Percentiles rank a stretch among this genome's conserved stretches.
phyloP scores from a whole-genome alignment of 352 stramenopile genomes.

The Globisporangium viniferum region DNA sequence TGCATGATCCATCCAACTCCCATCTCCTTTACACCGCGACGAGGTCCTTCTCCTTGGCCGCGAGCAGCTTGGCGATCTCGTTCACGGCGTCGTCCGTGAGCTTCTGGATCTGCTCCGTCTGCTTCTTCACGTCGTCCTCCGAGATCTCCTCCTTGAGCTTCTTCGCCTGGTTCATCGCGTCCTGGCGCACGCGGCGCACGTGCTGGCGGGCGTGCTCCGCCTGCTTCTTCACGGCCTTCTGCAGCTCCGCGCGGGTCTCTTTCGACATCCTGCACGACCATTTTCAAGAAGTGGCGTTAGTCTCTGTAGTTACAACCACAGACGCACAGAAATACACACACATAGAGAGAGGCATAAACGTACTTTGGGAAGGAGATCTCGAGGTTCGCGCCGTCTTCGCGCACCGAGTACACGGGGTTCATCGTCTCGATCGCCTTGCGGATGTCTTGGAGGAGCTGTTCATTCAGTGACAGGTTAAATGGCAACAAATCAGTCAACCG shows the following conservation, averaged over 20 bases:
- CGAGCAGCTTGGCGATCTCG: slow-evolving; percentile 73
- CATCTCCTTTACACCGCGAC: slow-evolving; percentile 39
- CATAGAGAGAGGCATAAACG: slow-evolving; percentile 7
- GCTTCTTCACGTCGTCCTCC: slow-evolving; percentile 73
- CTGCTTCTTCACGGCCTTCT: slow-evolving; percentile 82
- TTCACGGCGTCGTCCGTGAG: slow-evolving; percentile 66
- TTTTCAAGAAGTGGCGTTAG: neutral
- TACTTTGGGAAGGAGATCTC: slow-evolving; percentile 84
- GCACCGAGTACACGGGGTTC: slow-evolving; percentile 75
- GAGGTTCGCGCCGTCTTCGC: slow-evolving; percentile 60
- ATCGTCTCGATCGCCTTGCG: slow-evolving; percentile 72
- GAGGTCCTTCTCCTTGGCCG: slow-evolving; percentile 79
- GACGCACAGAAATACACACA: neutral
- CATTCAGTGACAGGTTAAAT: neutral
- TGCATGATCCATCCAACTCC: neutral
- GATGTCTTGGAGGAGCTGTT: slow-evolving; percentile 62
- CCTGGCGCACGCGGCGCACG: slow-evolving; percentile 79
- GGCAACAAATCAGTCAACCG: neutral
- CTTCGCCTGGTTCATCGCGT: slow-evolving; percentile 80
- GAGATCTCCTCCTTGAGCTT: slow-evolving; percentile 80
- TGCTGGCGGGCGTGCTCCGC: slow-evolving; percentile 78
- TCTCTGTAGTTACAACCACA: neutral
- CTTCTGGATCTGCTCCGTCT: slow-evolving; percentile 80
- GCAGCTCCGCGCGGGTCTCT: slow-evolving; percentile 75
- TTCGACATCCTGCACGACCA: slow-evolving; percentile 66